Conservation (phyloP, 2,329 filamentous ascomycete species). For the Mycocentrospora acerina region DNA sequence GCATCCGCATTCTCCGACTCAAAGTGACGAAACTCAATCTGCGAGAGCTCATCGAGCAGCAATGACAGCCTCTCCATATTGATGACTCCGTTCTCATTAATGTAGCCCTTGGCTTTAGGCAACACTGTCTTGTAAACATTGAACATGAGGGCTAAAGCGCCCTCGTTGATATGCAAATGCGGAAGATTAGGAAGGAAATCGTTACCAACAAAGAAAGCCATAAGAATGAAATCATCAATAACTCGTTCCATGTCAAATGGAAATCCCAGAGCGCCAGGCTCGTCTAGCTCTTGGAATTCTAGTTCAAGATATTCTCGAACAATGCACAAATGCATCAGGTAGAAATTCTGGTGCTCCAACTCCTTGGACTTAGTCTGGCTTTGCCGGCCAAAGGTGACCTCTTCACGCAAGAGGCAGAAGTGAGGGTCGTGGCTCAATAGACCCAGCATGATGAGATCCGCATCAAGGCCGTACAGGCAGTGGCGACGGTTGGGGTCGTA, state of each 20-base stretch:
- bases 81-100: conserved; percentile 93
- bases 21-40: conserved; percentile 90
- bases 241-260: conserved; percentile 91
- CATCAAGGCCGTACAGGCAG: conserved; percentile 95
- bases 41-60: conserved; percentile 79
- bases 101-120: conserved; percentile 85
- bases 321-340: conserved; percentile 93
- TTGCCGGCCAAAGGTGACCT: conserved; percentile 93
- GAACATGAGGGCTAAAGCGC: conserved; percentile 95
- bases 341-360: conserved; percentile 98
- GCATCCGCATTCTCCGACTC: conserved; percentile 86
- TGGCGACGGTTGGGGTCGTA: conserved; percentile 94
- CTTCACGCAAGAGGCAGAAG: conserved; percentile 94
- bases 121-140: conserved; percentile 90
- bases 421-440: conserved; percentile 96
- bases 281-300: conserved; percentile 90
- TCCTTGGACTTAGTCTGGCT: conserved; percentile 90
- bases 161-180: conserved; percentile 96
- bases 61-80: conserved; percentile 77
- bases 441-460: conserved; percentile 97
- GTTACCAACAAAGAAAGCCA: conserved; percentile 99
- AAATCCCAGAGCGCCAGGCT: conserved; percentile 70
- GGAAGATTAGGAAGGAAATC: conserved; percentile 98
- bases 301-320: conserved; percentile 95
- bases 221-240: conserved; percentile 98